These are phyloP conservation scores for Solanum raphanifolium DNA, from an alignment of 257 asterid genomes.

Conservation along the genomic window DNA sequence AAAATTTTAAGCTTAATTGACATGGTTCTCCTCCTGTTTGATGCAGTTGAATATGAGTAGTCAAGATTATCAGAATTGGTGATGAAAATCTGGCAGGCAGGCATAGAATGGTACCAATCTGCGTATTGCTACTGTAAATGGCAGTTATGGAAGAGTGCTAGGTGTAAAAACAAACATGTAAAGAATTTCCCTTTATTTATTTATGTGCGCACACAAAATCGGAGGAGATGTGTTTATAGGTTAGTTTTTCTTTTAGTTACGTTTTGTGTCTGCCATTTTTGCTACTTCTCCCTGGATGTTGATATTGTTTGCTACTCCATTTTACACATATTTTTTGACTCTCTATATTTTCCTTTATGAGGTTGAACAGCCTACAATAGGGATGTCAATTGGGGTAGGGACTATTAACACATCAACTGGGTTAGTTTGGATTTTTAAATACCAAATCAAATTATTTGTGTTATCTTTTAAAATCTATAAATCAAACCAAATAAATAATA, in stretches of 20 bases:
- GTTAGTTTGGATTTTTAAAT: neutral
- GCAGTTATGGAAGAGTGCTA: neutral
- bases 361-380: neutral
- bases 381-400: neutral
- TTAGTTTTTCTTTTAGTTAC: neutral
- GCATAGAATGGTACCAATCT: neutral
- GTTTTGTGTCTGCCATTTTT: neutral
- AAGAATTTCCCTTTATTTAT: neutral
- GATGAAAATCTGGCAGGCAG: neutral
- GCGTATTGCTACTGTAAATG: neutral
- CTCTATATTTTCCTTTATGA: neutral
- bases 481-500: neutral
- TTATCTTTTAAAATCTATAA: neutral
- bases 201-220: neutral
- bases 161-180: neutral
- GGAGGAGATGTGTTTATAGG: neutral
- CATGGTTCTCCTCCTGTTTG: neutral
- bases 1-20: neutral
- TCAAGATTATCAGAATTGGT: neutral
- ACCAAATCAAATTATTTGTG: neutral
- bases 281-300: neutral
- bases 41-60: neutral
- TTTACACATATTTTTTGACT: neutral
- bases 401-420: neutral
- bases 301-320: neutral